Evolutionary conservation across 2,329 filamentous ascomycete species (phyloP).

Genomic region (Leptographium procerum): DNA sequence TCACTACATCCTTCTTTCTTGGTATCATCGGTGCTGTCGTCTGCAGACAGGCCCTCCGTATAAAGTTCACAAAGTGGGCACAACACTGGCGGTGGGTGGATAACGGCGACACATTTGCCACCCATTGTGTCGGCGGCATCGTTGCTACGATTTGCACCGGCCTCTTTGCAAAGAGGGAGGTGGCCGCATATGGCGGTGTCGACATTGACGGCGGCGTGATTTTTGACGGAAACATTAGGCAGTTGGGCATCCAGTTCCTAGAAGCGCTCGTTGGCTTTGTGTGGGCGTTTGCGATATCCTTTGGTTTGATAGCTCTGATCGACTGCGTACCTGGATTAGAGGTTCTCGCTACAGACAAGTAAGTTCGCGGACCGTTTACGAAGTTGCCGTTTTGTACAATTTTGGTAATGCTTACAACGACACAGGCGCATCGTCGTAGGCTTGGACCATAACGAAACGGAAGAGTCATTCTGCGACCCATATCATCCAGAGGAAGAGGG

Average conservation of each 20-base stretch:
- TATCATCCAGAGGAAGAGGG: slow-evolving; percentile 5
- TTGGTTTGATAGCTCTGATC: background rate
- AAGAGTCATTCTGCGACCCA: slow-evolving; percentile 4
- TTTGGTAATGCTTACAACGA: background rate
- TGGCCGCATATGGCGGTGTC: slow-evolving; percentile 20
- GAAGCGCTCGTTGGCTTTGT: slow-evolving; percentile 5
- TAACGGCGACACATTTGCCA: slow-evolving; percentile 10
- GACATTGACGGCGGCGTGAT: slow-evolving; percentile 38
- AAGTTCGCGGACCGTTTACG: too few relatives aligned
- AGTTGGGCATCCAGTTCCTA: slow-evolving; percentile 15
- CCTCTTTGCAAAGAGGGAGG: slow-evolving; percentile 4
- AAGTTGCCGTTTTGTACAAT: too few relatives aligned
- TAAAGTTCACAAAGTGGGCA: slow-evolving; percentile 5
- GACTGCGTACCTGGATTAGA: slow-evolving; percentile 9
- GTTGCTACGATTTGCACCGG: slow-evolving; percentile 6
- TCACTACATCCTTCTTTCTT: slow-evolving; percentile 12
- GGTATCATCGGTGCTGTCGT: slow-evolving; percentile 4
- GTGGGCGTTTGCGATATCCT: slow-evolving; percentile 5
- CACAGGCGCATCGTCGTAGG: background rate
- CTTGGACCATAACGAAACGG: slow-evolving; percentile 2
- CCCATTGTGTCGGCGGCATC: slow-evolving; percentile 8
- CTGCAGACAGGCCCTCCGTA: slow-evolving; percentile 5
- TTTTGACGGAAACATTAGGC: slow-evolving; percentile 38
- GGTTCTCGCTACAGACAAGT: slow-evolving; percentile 6
- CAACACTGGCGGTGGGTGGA: slow-evolving; percentile 7